Conservation (phyloP, 2,329 filamentous ascomycete genomes). For the Alternaria burnsii region DNA sequence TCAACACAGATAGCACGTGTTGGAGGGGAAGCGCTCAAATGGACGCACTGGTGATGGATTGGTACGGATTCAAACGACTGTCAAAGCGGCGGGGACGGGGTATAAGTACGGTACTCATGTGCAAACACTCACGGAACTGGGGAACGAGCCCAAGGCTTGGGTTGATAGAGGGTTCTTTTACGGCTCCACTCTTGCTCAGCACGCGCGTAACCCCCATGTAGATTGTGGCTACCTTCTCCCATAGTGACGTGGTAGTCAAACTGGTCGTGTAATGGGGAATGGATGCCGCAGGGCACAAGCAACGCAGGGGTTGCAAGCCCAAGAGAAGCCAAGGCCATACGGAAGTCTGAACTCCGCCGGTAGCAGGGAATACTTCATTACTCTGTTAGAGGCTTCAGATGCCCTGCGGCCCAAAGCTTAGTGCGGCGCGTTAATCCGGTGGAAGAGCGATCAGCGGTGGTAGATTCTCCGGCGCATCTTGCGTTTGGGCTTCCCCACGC, state of each 20-base stretch:
- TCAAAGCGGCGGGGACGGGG: conserved; percentile 19
- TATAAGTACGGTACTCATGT: conserved; percentile 33
- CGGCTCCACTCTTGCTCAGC: conserved; percentile 38
- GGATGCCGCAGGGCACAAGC: conserved; percentile 44
- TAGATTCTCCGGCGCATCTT: conserved; percentile 26
- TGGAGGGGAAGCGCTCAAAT: conserved; percentile 28
- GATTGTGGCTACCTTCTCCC: conserved; percentile 33
- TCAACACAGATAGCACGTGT: conserved; percentile 28
- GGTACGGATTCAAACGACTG: conserved; percentile 14
- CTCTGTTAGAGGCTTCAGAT: conserved; percentile 32
- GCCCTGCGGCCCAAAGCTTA: conserved; percentile 33
- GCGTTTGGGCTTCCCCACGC: conserved; percentile 24
- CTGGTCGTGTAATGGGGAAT: conserved; percentile 40
- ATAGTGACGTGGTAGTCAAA: conserved; percentile 50
- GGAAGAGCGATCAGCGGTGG: conserved; percentile 23
- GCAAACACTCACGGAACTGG: conserved; percentile 26
- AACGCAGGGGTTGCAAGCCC: conserved; percentile 47
- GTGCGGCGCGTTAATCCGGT: conserved; percentile 26
- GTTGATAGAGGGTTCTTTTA: conserved; percentile 26
- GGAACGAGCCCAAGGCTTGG: conserved; percentile 24
- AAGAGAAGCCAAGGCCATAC: conserved; percentile 47
- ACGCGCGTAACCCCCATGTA: conserved; percentile 37
- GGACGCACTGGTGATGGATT: conserved; percentile 21
- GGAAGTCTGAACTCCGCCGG: conserved; percentile 40
- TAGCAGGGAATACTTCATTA: conserved; percentile 36